Evolutionary conservation across 139 green algal species (phyloP), one percentile per base, ranked within the genome.

Genomic region (Chlorella sorokiniana): DNA sequence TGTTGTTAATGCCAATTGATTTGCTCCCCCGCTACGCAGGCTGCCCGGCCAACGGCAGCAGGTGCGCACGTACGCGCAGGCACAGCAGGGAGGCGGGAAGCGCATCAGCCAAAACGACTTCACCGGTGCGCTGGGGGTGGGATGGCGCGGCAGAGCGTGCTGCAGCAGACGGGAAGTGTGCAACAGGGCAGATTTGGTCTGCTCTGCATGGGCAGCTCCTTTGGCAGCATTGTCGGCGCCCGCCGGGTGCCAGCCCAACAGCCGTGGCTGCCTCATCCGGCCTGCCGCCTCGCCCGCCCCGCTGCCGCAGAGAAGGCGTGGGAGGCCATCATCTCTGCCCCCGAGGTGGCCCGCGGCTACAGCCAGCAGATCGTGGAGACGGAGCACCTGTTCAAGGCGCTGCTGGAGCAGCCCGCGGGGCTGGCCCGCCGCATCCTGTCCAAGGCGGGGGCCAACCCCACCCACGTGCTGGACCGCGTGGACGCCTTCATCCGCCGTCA

Each of bases 351-450:
- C 33, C 93, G 94, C 63, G 83, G 90, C 40, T 91, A 87, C 78
- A 78, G 52, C 14, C 93, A 98, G 75, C 73, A 79, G 68, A 33
- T 99, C 31, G 96, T 99, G 40, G 96, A 99, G 90, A 97, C 95
- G 31, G 96, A 99, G 90, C 96, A 99, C 89, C 89, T 99, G 81
- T 84, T 98, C 35, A 98, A 98, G 86, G 94, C 94, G 3, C 85
- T 99, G 85, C 89, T 99, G 82, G 95, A 99, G 92, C 95, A 99
- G 90, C 90, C 94, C 52, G 97, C 98, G 67, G 96, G 95, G 2
- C 88, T 99, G 75, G 94, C 94, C 0, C 80, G 90, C 37, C 87
- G 94, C 45, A 93, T 98, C 67, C 14, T 99, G 16, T 83, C 87
- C 76, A 97, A 99, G 86, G 94, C 95, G 14, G 95, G 94, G 33